Evolutionary conservation across 2,329 filamentous ascomycete genomes (phyloP).

Genomic region (Sporothrix protearum): DNA sequence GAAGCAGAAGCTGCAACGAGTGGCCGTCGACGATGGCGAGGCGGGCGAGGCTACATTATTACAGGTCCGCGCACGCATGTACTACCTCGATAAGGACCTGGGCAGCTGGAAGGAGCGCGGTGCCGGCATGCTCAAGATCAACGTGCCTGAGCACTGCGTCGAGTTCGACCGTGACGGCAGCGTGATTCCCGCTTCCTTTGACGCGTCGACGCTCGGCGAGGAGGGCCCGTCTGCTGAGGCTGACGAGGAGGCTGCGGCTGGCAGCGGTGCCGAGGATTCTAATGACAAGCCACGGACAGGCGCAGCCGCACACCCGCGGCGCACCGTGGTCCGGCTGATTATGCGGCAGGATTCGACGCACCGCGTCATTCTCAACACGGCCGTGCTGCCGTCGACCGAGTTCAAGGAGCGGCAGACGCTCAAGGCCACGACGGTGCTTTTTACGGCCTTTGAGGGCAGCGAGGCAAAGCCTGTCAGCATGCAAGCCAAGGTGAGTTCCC

Average conservation of each 20-base stretch:
- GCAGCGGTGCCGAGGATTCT: constrained; percentile 18
- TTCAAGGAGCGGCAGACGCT: constrained; percentile 73
- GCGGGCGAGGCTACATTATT: constrained; percentile 65
- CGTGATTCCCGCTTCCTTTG: constrained; percentile 29
- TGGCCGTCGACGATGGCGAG: constrained; percentile 78
- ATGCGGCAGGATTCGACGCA: constrained; percentile 90
- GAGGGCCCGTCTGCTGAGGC: constrained; percentile 31
- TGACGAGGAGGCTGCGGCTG: constrained; percentile 33
- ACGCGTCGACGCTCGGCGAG: constrained; percentile 27
- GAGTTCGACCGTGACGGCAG: constrained; percentile 47
- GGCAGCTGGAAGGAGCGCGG: constrained; percentile 88
- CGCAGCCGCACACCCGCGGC: constrained; percentile 27
- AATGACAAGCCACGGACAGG: constrained; percentile 26
- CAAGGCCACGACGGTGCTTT: constrained; percentile 66
- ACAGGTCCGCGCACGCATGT: constrained; percentile 73
- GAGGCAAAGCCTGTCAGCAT: constrained; percentile 55
- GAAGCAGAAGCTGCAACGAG: constrained; percentile 64
- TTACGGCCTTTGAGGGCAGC: constrained; percentile 59
- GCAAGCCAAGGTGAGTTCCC: constrained; percentile 56
- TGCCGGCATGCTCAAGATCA: constrained; percentile 78
- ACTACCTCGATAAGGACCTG: constrained; percentile 65
- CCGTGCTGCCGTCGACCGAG: constrained; percentile 72
- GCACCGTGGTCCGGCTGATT: constrained; percentile 66
- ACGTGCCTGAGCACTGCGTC: constrained; percentile 60
- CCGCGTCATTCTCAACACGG: constrained; percentile 80